Percentiles rank a stretch among this genome's conserved stretches.
These are phyloP conservation scores for Penicillium italicum DNA, from an alignment of 2,329 filamentous ascomycete species.

Conservation along the genomic window DNA sequence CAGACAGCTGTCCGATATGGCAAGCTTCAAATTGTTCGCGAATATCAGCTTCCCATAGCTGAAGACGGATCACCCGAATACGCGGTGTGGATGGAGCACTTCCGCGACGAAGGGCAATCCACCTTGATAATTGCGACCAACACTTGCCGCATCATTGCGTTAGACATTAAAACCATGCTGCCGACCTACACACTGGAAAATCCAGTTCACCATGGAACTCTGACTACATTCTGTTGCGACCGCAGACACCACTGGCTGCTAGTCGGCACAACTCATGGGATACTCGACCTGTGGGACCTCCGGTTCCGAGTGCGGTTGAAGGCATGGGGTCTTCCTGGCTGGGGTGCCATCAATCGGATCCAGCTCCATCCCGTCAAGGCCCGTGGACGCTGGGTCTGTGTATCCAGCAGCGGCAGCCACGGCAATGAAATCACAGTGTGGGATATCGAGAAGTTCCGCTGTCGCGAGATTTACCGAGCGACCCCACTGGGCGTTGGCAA, in stretches of 20 bases:
- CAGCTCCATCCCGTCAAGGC: constrained; percentile 74
- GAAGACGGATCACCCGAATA: constrained; percentile 57
- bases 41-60: constrained; percentile 63
- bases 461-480: constrained; percentile 78
- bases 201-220: constrained; percentile 84
- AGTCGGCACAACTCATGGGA: constrained; percentile 85
- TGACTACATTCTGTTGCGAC: constrained; percentile 88
- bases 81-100: constrained; percentile 89
- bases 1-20: constrained; percentile 65
- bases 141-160: constrained; percentile 72
- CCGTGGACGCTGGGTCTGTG: constrained; percentile 78
- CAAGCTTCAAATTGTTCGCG: constrained; percentile 69
- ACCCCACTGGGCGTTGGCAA: constrained; percentile 36
- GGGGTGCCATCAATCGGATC: constrained; percentile 74
- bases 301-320: constrained; percentile 87
- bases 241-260: constrained; percentile 84
- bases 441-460: constrained; percentile 88
- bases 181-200: constrained; percentile 78
- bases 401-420: constrained; percentile 79
- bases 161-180: constrained; percentile 84
- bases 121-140: constrained; percentile 83
- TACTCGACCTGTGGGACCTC: constrained; percentile 92
- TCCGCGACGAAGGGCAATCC: constrained; percentile 76
- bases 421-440: constrained; percentile 85
- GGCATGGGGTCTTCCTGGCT: constrained; percentile 81